Evolutionary conservation across 1,284 basidiomycete species (phyloP).

Genomic region (Cryptococcus neoformans): DNA sequence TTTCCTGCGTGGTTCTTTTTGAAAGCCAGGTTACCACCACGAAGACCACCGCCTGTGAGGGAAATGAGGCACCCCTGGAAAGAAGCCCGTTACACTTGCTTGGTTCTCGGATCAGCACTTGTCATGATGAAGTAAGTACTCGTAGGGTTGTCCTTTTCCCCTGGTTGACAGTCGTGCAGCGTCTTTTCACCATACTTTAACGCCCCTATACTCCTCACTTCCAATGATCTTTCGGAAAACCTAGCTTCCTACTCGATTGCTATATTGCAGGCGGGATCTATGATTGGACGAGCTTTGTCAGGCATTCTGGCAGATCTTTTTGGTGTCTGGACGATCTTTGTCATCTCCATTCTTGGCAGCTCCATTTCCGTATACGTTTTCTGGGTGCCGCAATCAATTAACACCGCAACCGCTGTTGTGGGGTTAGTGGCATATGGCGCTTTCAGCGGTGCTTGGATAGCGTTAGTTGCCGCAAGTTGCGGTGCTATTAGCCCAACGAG

Average conservation of each 20-base stretch:
- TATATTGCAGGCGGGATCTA: conserved; percentile 42
- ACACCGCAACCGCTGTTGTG: conserved; percentile 30
- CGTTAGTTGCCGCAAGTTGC: conserved; percentile 14
- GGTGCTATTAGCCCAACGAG: conserved; percentile 40
- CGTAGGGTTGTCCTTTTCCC: background rate
- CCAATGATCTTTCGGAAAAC: conserved; percentile 20
- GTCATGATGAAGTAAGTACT: conserved; percentile 32
- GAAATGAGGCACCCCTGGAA: conserved; percentile 32
- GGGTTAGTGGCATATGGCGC: conserved; percentile 39
- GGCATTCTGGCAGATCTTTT: conserved; percentile 24
- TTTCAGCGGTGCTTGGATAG: conserved; percentile 39
- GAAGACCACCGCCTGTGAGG: conserved; percentile 31
- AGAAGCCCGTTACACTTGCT: conserved; percentile 26
- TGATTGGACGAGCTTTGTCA: conserved; percentile 35
- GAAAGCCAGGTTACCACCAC: conserved; percentile 38
- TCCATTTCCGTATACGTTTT: conserved; percentile 34
- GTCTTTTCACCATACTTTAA: conserved; percentile 37
- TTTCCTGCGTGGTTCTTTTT: conserved; percentile 38
- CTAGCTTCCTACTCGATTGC: conserved; percentile 37
- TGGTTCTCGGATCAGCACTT: conserved; percentile 26
- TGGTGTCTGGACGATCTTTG: conserved; percentile 40
- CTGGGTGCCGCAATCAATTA: conserved; percentile 31
- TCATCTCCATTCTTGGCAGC: conserved; percentile 17
- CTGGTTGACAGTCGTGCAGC: conserved; percentile 11
- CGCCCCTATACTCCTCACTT: conserved; percentile 25